Evolutionary conservation across 495 filamentous ascomycete species (phyloP).

Genomic region (Podospora tetraspora): DNA sequence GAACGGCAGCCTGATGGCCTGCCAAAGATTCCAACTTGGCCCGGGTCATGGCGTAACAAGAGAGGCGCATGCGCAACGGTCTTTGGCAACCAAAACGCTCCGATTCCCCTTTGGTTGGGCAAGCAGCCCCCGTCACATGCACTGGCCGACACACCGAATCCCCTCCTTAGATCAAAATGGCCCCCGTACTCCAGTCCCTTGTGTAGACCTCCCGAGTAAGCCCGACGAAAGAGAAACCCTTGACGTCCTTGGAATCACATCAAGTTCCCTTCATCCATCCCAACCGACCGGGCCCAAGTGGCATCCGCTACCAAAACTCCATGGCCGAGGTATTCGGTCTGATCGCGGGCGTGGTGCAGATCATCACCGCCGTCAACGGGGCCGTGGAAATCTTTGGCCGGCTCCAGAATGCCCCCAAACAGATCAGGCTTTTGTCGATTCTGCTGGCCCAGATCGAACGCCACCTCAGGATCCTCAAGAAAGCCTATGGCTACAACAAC

Average conservation of each 20-base stretch:
- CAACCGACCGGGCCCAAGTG: too few species aligned
- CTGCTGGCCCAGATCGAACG: not conserved
- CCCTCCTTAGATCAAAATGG: not conserved
- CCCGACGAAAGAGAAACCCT: not conserved
- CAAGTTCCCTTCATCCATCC: not conserved
- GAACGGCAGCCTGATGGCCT: not conserved
- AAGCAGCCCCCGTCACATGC: not conserved
- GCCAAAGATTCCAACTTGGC: not conserved
- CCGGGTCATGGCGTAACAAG: not conserved
- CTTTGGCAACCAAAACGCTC: not conserved
- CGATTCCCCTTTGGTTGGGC: not conserved
- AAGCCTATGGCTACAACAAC: not conserved
- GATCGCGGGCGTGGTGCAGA: not conserved
- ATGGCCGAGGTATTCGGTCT: conserved; percentile 5
- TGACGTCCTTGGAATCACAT: not conserved
- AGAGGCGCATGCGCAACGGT: not conserved
- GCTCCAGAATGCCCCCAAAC: conserved; percentile 1
- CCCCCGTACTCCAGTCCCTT: not conserved
- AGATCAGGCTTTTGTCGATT: not conserved
- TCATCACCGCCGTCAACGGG: not conserved
- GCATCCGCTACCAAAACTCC: not conserved
- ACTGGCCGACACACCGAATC: not conserved
- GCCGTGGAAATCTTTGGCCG: conserved; percentile 1
- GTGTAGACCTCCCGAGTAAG: not conserved
- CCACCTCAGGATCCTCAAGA: not conserved